Evolutionary conservation across 352 stramenopile species (phyloP).

Genomic region (Phytophthora capsici): DNA sequence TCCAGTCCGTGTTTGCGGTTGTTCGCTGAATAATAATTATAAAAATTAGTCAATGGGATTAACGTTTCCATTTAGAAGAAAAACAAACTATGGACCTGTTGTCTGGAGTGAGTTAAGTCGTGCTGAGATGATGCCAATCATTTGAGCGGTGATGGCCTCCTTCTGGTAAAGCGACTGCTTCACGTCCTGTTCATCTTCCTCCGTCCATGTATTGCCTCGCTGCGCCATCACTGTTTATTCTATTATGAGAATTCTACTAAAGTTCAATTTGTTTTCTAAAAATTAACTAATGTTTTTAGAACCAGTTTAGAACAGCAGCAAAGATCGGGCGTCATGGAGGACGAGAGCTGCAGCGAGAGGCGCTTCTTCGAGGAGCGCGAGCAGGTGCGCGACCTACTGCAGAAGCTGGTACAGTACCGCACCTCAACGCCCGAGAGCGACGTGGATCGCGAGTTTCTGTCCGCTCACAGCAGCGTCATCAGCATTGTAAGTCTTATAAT

Average conservation of each 20-base stretch:
- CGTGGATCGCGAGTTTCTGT: constrained; percentile 53
- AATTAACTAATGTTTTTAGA: no score
- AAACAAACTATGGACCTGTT: constrained; percentile 42
- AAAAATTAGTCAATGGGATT: no score
- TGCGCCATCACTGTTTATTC: constrained; percentile 26
- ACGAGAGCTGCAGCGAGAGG: constrained; percentile 57
- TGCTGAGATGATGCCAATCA: constrained; percentile 82
- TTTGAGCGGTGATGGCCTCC: constrained; percentile 76
- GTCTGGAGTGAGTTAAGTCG: constrained; percentile 71
- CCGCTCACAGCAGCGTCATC: constrained; percentile 47
- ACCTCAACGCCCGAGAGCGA: constrained; percentile 45
- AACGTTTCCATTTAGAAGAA: no score
- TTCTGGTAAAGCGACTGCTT: constrained; percentile 80
- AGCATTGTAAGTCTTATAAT: constrained; percentile 61
- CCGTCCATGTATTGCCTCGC: constrained; percentile 30
- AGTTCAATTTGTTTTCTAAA: no score
- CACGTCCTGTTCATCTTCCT: constrained; percentile 44
- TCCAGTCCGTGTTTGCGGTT: constrained; percentile 76
- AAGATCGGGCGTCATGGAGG: no score
- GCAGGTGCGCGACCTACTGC: constrained; percentile 52
- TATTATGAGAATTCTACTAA: no score
- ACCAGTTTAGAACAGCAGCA: no score
- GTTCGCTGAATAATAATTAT: constrained; percentile 52
- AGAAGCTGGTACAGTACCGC: constrained; percentile 37
- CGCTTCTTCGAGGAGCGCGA: constrained; percentile 76